A percentile compares a stretch with the other conserved stretches of the same genome.
Conservation (phyloP, 768 basidiomycete genomes). For the Russula sp. region DNA sequence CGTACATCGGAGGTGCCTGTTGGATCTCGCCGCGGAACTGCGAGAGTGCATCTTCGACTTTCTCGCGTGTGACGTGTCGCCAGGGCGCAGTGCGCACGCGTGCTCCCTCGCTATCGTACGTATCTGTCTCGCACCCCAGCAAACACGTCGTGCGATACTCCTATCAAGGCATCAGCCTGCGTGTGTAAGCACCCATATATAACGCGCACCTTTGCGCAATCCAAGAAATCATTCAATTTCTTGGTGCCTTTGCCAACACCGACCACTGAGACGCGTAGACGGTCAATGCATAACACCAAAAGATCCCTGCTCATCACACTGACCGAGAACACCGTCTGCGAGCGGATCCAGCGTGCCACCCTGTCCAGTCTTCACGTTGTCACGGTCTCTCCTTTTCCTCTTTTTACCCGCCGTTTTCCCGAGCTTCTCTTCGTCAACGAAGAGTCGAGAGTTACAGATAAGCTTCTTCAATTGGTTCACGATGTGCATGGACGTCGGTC, state of each 20-base stretch:
- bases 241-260: conserved; percentile 90
- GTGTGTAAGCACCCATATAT: not conserved
- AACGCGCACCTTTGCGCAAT: conserved; percentile 73
- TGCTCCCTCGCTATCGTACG: conserved; percentile 87
- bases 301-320: conserved; percentile 20
- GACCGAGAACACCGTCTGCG: conserved; percentile 91
- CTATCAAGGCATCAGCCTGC: conserved; percentile 34
- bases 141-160: conserved; percentile 89
- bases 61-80: conserved; percentile 75
- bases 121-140: conserved; percentile 90
- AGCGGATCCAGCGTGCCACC: conserved; percentile 95
- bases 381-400: conserved; percentile 35
- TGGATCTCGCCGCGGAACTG: conserved; percentile 80
- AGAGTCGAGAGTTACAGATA: conserved; percentile 68
- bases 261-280: conserved; percentile 49
- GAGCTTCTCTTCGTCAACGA: conserved; percentile 52
- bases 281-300: conserved; percentile 6
- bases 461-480: conserved; percentile 81
- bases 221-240: conserved; percentile 70
- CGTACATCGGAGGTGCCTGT: conserved; percentile 89
- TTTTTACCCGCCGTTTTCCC: conserved; percentile 44
- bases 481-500: conserved; percentile 86
- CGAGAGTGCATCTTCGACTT: conserved; percentile 59
- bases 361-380: conserved; percentile 76
- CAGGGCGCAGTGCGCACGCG: conserved; percentile 71